Percentiles rank a stretch among this genome's conserved stretches.
These are phyloP conservation scores for Halocafeteria seosinensis DNA, from an alignment of 108 stramenopile species.

Conservation along the genomic window DNA sequence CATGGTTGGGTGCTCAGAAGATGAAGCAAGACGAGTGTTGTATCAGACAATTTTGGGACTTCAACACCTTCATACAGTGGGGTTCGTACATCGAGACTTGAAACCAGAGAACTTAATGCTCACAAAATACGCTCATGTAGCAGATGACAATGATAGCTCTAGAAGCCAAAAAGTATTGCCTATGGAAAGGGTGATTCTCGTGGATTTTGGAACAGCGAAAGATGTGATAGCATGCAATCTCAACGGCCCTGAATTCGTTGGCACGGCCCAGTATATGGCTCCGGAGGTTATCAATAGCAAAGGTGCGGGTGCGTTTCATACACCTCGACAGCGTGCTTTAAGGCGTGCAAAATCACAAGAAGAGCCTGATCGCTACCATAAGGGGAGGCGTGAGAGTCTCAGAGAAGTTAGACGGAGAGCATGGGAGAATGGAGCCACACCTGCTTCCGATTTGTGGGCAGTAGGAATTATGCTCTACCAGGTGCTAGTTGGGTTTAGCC, in stretches of 20 bases:
- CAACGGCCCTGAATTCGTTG: constrained; percentile 95
- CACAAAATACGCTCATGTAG: constrained; percentile 17
- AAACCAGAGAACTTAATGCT: constrained; percentile 84
- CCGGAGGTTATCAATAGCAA: constrained; percentile 70
- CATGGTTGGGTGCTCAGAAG: constrained; percentile 44
- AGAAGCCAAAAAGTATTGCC: too few species aligned
- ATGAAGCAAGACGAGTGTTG: constrained; percentile 53
- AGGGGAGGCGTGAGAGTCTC: too few species aligned
- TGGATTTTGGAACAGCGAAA: constrained; percentile 94
- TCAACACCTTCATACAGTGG: constrained; percentile 64
- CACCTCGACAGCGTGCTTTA: too few species aligned
- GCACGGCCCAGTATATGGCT: constrained; percentile 95
- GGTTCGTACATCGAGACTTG: constrained; percentile 85
- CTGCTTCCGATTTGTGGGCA: constrained; percentile 14
- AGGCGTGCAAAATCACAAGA: too few species aligned
- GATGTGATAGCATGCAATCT: constrained; percentile 69
- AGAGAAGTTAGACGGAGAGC: too few species aligned
- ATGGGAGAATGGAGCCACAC: too few species aligned
- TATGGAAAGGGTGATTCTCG: too few species aligned
- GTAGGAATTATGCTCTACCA: constrained; percentile 4
- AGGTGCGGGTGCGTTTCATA: neutral
- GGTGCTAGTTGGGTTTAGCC: constrained; percentile 1
- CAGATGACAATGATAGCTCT: constrained; percentile 48
- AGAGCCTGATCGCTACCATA: too few species aligned
- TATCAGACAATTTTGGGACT: constrained; percentile 63